A percentile compares a stretch with the other conserved stretches of the same genome.
Evolutionary conservation across 2,329 filamentous ascomycete species (phyloP).

Genomic region (Sporothrix phasma): DNA sequence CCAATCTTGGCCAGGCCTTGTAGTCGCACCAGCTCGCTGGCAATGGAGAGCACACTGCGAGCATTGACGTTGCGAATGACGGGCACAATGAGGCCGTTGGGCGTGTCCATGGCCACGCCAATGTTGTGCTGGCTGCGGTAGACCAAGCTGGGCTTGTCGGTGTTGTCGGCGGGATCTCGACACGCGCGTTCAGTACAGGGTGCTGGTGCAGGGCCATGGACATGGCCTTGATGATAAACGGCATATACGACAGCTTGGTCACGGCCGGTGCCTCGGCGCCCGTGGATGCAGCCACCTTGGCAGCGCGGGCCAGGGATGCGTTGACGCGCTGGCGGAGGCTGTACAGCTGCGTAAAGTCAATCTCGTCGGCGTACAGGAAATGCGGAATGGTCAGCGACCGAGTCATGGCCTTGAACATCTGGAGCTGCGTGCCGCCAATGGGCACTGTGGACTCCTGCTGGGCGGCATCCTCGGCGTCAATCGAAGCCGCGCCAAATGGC

Average conservation of each 20-base stretch:
- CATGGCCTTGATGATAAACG: slow-evolving; percentile 92
- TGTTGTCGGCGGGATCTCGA: slow-evolving; percentile 43
- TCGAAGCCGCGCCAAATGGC: slow-evolving; percentile 24
- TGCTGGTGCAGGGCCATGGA: slow-evolving; percentile 74
- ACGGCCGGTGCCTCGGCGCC: slow-evolving; percentile 28
- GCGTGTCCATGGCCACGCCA: slow-evolving; percentile 90
- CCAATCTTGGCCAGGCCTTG: slow-evolving; percentile 64
- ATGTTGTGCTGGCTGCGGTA: slow-evolving; percentile 86
- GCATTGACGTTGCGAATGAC: slow-evolving; percentile 77
- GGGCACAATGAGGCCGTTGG: slow-evolving; percentile 77
- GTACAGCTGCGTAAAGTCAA: slow-evolving; percentile 69
- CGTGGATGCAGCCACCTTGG: slow-evolving; percentile 13
- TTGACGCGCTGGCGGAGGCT: slow-evolving; percentile 67
- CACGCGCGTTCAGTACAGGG: slow-evolving; percentile 77
- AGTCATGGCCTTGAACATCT: slow-evolving; percentile 99
- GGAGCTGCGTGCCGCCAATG: slow-evolving; percentile 69
- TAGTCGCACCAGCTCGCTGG: slow-evolving; percentile 63
- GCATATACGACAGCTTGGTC: slow-evolving; percentile 74
- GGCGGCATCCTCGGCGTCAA: slow-evolving; percentile 26
- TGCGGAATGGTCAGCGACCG: slow-evolving; percentile 83
- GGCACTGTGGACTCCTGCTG: slow-evolving; percentile 60
- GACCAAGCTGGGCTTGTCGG: slow-evolving; percentile 61
- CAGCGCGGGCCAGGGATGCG: slow-evolving; percentile 37
- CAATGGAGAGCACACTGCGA: slow-evolving; percentile 68
- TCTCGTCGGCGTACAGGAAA: slow-evolving; percentile 87